Conservation (phyloP, 1,284 basidiomycete species). For the Ceratobasidium sp. region DNA sequence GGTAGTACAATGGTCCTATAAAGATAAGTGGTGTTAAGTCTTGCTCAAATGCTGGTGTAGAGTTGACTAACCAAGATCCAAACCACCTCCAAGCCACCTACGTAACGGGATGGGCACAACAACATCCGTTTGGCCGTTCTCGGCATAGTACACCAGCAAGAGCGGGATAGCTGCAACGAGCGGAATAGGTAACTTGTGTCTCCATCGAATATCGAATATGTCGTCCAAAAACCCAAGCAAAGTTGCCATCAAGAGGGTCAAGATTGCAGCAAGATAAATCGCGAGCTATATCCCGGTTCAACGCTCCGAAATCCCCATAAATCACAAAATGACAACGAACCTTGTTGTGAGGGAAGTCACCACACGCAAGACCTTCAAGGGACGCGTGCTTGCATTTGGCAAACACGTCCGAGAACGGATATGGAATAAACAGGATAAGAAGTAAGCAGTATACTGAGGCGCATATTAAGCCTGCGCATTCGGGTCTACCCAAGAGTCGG, state of each 20-base stretch:
- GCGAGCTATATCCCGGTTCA: conserved; percentile 71
- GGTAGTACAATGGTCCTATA: conserved; percentile 91
- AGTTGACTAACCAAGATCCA: conserved; percentile 84
- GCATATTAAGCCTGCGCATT: conserved; percentile 92
- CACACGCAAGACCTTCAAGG: conserved; percentile 73
- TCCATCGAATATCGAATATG: conserved; percentile 98
- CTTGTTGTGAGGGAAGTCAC: conserved; percentile 90
- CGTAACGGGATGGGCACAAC: conserved; percentile 90
- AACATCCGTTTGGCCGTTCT: conserved; percentile 93
- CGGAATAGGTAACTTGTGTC: conserved; percentile 97
- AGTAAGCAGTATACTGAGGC: conserved; percentile 90
- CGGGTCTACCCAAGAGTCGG: conserved; percentile 74
- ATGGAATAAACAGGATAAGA: conserved; percentile 90
- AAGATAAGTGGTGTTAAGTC: background rate
- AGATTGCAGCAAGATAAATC: conserved; percentile 91
- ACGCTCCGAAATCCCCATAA: background rate
- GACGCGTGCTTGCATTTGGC: conserved; percentile 54
- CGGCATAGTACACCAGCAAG: conserved; percentile 96
- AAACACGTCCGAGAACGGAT: conserved; percentile 85
- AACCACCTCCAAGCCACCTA: conserved; percentile 76
- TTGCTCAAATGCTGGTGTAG: background rate
- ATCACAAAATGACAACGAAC: conserved; percentile 61
- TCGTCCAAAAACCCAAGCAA: conserved; percentile 97
- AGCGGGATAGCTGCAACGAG: conserved; percentile 96
- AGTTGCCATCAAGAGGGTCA: conserved; percentile 92